Evolutionary conservation across 768 basidiomycete species (phyloP).

Genomic region (Boletus rubescentipes): DNA sequence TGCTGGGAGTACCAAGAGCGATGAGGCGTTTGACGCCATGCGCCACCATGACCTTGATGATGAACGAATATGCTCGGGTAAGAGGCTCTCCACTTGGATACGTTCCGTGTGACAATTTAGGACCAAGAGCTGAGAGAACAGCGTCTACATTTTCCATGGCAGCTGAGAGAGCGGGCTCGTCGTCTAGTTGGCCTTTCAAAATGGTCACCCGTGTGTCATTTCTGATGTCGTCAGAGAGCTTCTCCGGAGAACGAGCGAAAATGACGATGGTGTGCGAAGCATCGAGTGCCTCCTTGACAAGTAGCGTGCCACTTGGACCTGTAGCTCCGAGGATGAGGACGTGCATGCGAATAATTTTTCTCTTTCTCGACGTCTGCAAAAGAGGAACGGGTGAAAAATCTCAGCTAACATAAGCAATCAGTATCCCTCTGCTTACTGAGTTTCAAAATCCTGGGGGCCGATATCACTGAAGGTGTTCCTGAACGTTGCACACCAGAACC

Average conservation of each 20-base stretch:
- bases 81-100: slow-evolving; percentile 54
- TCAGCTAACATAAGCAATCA: background rate
- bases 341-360: slow-evolving; percentile 36
- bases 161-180: slow-evolving; percentile 46
- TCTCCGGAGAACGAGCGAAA: slow-evolving; percentile 64
- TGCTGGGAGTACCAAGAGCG: slow-evolving; percentile 65
- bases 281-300: slow-evolving; percentile 55
- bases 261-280: slow-evolving; percentile 49
- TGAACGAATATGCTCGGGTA: slow-evolving; percentile 53
- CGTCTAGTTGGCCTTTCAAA: slow-evolving; percentile 55
- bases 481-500: background rate
- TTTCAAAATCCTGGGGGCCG: background rate
- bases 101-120: slow-evolving; percentile 38
- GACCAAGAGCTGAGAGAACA: slow-evolving; percentile 69
- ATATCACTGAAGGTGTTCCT: background rate
- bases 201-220: slow-evolving; percentile 46
- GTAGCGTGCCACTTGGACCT: slow-evolving; percentile 55
- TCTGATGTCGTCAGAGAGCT: slow-evolving; percentile 52
- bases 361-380: background rate
- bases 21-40: slow-evolving; percentile 58
- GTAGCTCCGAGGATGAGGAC: slow-evolving; percentile 72
- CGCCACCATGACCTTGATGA: slow-evolving; percentile 58
- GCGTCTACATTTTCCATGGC: slow-evolving; percentile 59
- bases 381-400: background rate
- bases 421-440: background rate